Evolutionary conservation across 345 rosid genomes (phyloP).

Genomic region (Eucalyptus cloeziana): DNA sequence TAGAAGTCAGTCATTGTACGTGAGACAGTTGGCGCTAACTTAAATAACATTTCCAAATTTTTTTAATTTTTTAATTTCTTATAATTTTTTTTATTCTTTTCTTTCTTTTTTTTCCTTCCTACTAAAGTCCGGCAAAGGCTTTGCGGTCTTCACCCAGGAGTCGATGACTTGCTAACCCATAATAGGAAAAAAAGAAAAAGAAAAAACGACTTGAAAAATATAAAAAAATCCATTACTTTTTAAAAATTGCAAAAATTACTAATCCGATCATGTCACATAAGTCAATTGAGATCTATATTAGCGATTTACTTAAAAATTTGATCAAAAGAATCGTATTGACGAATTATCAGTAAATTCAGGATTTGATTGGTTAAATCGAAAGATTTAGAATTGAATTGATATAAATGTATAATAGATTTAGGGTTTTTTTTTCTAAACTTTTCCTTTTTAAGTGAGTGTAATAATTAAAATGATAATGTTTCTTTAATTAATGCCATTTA

Average conservation of each 20-base stretch:
- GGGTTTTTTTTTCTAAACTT: neutral
- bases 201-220: neutral
- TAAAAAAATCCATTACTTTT: neutral
- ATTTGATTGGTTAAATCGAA: neutral
- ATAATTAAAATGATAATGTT: neutral
- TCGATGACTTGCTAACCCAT: neutral
- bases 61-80: neutral
- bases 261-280: neutral
- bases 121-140: neutral
- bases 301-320: neutral
- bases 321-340: fast-evolving
- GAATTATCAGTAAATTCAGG: neutral
- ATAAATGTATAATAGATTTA: neutral
- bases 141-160: neutral
- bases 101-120: neutral
- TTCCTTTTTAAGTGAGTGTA: neutral
- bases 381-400: neutral
- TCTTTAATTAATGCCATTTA: neutral
- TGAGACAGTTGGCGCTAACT: fast-evolving
- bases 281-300: neutral
- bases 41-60: neutral
- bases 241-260: neutral
- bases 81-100: neutral
- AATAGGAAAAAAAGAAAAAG: neutral
- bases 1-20: fast-evolving